Percentiles rank a stretch among this genome's conserved stretches.
Conservation (phyloP, 352 stramenopile species). For the Phytophthora podocarpi region DNA sequence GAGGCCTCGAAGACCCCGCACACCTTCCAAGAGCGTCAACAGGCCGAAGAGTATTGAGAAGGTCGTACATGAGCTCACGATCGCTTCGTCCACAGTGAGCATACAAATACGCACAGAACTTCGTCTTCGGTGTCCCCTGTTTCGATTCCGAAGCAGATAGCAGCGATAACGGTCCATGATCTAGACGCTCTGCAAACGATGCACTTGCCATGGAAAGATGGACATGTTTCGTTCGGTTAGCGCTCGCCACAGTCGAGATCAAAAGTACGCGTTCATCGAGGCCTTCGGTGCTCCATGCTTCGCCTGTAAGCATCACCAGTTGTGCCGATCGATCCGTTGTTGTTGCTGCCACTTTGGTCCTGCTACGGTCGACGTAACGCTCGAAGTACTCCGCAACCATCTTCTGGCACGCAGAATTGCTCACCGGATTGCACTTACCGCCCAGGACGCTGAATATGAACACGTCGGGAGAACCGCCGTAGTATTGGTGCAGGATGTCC, state of each 20-base stretch:
- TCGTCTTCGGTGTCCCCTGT: not conserved
- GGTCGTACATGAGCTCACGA: constrained; percentile 53
- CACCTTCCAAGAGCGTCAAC: constrained; percentile 58
- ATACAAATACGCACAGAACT: constrained; percentile 61
- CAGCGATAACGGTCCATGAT: constrained; percentile 33
- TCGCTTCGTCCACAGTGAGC: constrained; percentile 47
- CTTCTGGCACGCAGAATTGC: constrained; percentile 1
- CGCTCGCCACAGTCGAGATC: constrained; percentile 29
- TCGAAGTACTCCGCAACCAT: constrained; percentile 20
- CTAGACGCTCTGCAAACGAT: constrained; percentile 45
- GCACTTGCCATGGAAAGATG: constrained; percentile 40
- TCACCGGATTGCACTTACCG: constrained; percentile 8
- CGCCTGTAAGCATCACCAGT: constrained; percentile 43
- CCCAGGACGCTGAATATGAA: constrained; percentile 46
- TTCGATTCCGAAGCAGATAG: constrained; percentile 6
- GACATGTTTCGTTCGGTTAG: constrained; percentile 13
- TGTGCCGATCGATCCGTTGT: too few species aligned
- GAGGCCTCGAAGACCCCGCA: constrained; percentile 19
- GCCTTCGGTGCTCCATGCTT: constrained; percentile 19
- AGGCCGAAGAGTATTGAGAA: constrained; percentile 43
- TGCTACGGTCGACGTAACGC: too few species aligned
- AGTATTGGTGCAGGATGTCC: constrained; percentile 1
- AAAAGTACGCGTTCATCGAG: constrained; percentile 38
- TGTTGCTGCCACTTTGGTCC: too few species aligned
- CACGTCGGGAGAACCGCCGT: constrained; percentile 30